Conservation (phyloP, 2,329 filamentous ascomycete species). For the Ophiostoma perfectum region DNA sequence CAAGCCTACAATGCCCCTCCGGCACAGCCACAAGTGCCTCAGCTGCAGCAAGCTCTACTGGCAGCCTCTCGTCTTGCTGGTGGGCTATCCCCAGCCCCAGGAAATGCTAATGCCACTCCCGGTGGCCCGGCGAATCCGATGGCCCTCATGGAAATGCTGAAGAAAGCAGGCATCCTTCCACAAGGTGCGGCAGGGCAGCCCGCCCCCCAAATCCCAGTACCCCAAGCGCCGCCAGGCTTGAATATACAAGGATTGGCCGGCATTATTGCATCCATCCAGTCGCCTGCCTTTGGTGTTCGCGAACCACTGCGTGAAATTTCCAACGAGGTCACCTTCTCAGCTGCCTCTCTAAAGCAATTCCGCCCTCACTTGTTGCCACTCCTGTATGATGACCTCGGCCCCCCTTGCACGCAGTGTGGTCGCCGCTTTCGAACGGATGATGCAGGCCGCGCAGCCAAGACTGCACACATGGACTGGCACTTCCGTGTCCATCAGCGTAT, state of each 20-base stretch:
- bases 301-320: constrained; percentile 28
- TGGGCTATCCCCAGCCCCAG: not conserved
- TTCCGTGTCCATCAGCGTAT: constrained; percentile 89
- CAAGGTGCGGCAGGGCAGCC: constrained; percentile 32
- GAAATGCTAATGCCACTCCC: constrained; percentile 37
- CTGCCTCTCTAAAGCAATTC: constrained; percentile 66
- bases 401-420: constrained; percentile 87
- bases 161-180: constrained; percentile 60
- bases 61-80: constrained; percentile 4
- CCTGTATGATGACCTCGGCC: constrained; percentile 74
- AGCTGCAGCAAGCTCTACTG: constrained; percentile 11
- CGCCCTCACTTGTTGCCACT: constrained; percentile 57
- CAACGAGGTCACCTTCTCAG: constrained; percentile 55
- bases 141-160: constrained; percentile 61
- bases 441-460: constrained; percentile 78
- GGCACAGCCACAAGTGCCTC: not conserved
- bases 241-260: constrained; percentile 32
- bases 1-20: constrained; percentile 32
- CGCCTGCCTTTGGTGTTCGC: constrained; percentile 22
- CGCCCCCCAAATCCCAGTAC: not conserved
- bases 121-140: constrained; percentile 41
- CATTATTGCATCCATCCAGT: constrained; percentile 28
- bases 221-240: constrained; percentile 17
- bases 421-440: constrained; percentile 74
- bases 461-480: constrained; percentile 94